These are phyloP conservation scores for Diaporthe batatas DNA, from an alignment of 2,329 filamentous ascomycete species.

Conservation along the genomic window DNA sequence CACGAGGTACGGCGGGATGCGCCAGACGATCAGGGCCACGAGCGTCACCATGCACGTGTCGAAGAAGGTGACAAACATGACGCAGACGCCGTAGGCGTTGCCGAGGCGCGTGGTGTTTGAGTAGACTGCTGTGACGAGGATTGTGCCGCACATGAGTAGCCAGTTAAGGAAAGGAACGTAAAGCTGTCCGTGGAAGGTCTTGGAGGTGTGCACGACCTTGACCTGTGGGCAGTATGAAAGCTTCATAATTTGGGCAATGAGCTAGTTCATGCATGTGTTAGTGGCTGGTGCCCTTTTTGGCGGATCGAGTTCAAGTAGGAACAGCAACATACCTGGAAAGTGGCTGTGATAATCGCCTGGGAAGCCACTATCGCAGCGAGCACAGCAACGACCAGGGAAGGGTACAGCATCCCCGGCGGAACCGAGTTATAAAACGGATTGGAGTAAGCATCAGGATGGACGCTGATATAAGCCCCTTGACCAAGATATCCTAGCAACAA, in stretches of 20 bases:
- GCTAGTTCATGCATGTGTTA: conserved; percentile 36
- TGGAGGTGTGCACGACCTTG: conserved; percentile 77
- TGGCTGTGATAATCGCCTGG: conserved; percentile 81
- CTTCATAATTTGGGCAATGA: conserved; percentile 77
- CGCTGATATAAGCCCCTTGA: conserved; percentile 78
- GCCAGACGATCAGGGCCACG: conserved; percentile 79
- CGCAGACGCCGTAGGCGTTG: conserved; percentile 81
- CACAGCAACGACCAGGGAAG: conserved; percentile 75
- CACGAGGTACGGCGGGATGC: conserved; percentile 70
- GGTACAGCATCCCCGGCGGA: conserved; percentile 75
- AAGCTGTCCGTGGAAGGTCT: conserved; percentile 77
- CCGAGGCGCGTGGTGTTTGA: conserved; percentile 77
- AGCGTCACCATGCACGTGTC: conserved; percentile 80
- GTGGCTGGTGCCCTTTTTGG: neutral
- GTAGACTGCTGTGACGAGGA: conserved; percentile 79
- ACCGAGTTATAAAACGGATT: conserved; percentile 81
- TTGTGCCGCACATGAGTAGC: conserved; percentile 79
- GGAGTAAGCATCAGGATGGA: conserved; percentile 66
- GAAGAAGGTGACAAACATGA: conserved; percentile 83
- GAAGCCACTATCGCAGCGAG: conserved; percentile 80
- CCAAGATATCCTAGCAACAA: conserved; percentile 74
- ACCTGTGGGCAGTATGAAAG: conserved; percentile 79
- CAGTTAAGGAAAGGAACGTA: conserved; percentile 83
- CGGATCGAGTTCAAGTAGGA: neutral
- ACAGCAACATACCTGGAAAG: conserved; percentile 65